Conservation (phyloP, 306 rosid genomes). For the Acacia confusa region DNA sequence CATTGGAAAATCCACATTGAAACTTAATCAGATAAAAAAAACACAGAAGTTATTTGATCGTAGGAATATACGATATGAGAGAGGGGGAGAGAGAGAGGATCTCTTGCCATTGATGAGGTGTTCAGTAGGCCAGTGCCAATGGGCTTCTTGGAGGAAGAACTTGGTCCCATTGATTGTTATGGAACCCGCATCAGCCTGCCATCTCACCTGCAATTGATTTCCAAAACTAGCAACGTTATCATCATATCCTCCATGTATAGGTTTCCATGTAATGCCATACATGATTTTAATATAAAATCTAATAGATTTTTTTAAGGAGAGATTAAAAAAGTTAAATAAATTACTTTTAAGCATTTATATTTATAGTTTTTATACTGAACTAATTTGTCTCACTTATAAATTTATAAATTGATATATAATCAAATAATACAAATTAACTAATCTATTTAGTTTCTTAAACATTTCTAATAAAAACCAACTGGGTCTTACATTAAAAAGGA, state of each 20-base stretch:
- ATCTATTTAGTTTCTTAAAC: too few species aligned
- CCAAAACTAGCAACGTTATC: background rate
- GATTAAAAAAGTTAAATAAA: too few species aligned
- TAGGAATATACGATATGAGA: background rate
- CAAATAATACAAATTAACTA: too few species aligned
- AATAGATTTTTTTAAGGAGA: too few species aligned
- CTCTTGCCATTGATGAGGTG: constrained; percentile 65
- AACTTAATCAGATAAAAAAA: background rate
- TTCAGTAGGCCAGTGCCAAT: constrained; percentile 84
- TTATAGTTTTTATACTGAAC: too few species aligned
- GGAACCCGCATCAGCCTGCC: constrained; percentile 56
- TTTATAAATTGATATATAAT: too few species aligned
- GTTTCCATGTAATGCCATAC: background rate
- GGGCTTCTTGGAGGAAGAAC: constrained; percentile 54
- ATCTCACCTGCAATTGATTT: constrained; percentile 33
- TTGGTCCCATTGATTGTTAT: constrained; percentile 48
- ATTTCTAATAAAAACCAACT: too few species aligned
- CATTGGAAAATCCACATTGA: background rate
- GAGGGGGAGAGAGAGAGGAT: constrained; percentile 1
- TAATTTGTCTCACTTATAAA: too few species aligned
- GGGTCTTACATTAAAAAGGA: too few species aligned
- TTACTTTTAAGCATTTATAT: too few species aligned
- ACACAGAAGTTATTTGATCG: background rate
- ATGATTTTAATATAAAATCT: too few species aligned
- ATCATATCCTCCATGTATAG: background rate